These are phyloP conservation scores for Glycine soja DNA, from an alignment of 306 rosid species.

Conservation along the genomic window DNA sequence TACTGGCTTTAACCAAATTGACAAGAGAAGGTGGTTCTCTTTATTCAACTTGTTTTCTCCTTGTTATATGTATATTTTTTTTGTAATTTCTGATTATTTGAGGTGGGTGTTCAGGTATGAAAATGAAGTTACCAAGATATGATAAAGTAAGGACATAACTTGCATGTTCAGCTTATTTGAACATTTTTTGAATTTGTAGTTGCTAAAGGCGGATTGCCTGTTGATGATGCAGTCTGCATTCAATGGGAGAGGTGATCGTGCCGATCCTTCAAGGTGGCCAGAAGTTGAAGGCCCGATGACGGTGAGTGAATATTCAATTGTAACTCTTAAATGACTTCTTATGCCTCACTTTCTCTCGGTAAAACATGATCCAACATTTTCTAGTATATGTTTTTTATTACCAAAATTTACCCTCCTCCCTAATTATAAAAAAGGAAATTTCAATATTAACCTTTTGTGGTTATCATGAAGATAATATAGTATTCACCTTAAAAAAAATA, in stretches of 20 bases:
- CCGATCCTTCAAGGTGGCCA: slow-evolving; percentile 85
- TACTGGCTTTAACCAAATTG: slow-evolving; percentile 64
- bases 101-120: slow-evolving; percentile 67
- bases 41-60: slow-evolving; percentile 12
- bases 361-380: background rate
- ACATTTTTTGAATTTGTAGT: slow-evolving; percentile 27
- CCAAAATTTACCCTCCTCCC: background rate
- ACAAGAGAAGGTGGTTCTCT: slow-evolving; percentile 75
- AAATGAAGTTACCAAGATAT: slow-evolving; percentile 90
- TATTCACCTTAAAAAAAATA: background rate
- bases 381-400: background rate
- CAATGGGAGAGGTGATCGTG: slow-evolving; percentile 89
- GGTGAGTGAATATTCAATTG: slow-evolving; percentile 55
- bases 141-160: slow-evolving; percentile 71
- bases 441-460: background rate
- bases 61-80: slow-evolving; percentile 26
- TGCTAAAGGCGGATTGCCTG: slow-evolving; percentile 41
- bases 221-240: slow-evolving; percentile 80
- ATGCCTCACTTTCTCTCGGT: background rate
- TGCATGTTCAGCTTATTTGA: slow-evolving; percentile 15
- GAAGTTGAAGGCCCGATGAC: slow-evolving; percentile 86
- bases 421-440: background rate
- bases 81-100: slow-evolving; percentile 44
- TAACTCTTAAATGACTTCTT: slow-evolving; percentile 35
- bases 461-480: slow-evolving; percentile 4